Percentiles rank a stretch among this genome's conserved stretches.
These are phyloP conservation scores for Physaria fendleri DNA, from an alignment of 345 rosid genomes.

Conservation along the genomic window DNA sequence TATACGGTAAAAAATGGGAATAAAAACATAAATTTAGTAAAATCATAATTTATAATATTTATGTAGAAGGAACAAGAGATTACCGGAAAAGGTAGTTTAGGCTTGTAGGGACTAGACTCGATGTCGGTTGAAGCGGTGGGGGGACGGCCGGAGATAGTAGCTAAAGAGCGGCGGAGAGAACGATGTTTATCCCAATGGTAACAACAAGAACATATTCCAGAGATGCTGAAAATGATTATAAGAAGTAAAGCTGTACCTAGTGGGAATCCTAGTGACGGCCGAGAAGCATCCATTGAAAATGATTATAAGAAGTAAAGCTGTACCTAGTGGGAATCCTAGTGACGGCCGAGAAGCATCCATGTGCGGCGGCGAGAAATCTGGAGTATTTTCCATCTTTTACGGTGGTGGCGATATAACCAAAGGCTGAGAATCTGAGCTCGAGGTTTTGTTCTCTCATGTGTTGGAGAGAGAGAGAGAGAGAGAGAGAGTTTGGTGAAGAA, in stretches of 20 bases:
- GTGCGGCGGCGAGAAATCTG: slow-evolving; percentile 81
- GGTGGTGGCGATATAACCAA: slow-evolving; percentile 13
- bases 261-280: slow-evolving; percentile 92
- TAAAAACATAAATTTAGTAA: no score
- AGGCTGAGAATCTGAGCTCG: slow-evolving; percentile 36
- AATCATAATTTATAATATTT: no score
- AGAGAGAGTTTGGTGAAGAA: slow-evolving; percentile 11
- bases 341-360: no score
- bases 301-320: no score
- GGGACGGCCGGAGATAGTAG: slow-evolving; percentile 33
- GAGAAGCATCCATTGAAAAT: no score
- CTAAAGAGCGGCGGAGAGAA: slow-evolving; percentile 63
- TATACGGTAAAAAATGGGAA: no score
- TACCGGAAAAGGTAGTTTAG: slow-evolving; percentile 43
- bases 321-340: no score
- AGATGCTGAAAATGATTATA: slow-evolving; percentile 73
- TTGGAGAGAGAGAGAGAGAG: neutral
- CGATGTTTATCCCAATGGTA: slow-evolving; percentile 97
- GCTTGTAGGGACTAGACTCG: slow-evolving; percentile 50
- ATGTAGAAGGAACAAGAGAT: neutral
- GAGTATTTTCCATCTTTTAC: slow-evolving; percentile 68
- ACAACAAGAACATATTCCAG: slow-evolving; percentile 95
- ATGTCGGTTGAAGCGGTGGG: slow-evolving; percentile 40
- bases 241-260: slow-evolving; percentile 89
- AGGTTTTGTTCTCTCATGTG: slow-evolving; percentile 17